Conservation (phyloP, 2,329 filamentous ascomycete genomes). For the Aspergillus ochraceus region DNA sequence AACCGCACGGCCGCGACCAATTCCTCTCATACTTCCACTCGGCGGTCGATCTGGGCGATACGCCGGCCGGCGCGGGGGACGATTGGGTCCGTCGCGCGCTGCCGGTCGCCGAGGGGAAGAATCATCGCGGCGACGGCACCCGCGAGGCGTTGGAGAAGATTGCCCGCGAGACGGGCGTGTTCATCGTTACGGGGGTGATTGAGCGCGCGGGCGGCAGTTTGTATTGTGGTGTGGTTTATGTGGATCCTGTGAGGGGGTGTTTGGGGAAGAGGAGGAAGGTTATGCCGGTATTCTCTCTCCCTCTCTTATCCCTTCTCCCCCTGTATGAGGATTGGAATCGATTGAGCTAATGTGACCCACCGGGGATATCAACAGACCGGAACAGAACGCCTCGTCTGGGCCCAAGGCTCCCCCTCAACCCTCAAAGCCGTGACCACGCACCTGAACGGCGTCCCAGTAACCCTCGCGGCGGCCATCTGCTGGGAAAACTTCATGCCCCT, state of each 20-base stretch:
- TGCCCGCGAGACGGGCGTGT: constrained; percentile 74
- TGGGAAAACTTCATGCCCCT: constrained; percentile 98
- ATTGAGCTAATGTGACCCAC: not conserved
- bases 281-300: constrained; percentile 66
- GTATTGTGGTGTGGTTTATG: constrained; percentile 80
- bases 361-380: constrained; percentile 57
- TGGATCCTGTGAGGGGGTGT: constrained; percentile 70
- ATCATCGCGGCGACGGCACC: constrained; percentile 69
- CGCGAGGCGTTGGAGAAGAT: constrained; percentile 76
- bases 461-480: constrained; percentile 84
- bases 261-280: constrained; percentile 89
- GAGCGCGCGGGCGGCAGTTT: constrained; percentile 79
- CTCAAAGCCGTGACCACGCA: constrained; percentile 75
- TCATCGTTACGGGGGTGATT: constrained; percentile 76
- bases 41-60: constrained; percentile 83
- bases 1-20: constrained; percentile 71
- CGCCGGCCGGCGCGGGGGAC: constrained; percentile 66
- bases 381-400: constrained; percentile 82
- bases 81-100: constrained; percentile 69
- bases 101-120: constrained; percentile 51
- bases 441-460: constrained; percentile 76
- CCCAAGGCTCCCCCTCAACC: constrained; percentile 76
- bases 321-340: not conserved
- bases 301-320: not conserved
- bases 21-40: constrained; percentile 76